Evolutionary conservation across 2,329 filamentous ascomycete genomes (phyloP), one percentile per base, ranked within the genome.

Genomic region (Chaetomiaceae sp.): DNA sequence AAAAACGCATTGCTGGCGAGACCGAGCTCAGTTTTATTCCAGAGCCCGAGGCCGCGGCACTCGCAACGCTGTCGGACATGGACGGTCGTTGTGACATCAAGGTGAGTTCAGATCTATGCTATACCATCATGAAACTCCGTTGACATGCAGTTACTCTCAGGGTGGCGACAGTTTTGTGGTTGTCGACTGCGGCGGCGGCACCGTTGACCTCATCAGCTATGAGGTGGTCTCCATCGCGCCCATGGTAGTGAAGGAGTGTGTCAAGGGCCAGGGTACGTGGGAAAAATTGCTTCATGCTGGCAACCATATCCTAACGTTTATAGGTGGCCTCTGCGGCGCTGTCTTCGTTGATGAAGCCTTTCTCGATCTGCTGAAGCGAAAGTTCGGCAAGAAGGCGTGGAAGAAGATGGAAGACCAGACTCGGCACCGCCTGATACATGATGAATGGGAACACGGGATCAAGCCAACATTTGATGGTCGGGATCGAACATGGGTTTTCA

Each of bases 11-110:
- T 0, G 62, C 61, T 1, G 69, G 67, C 0, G 30, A 62, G 0
- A 75, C 74, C 0, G 62, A 42, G 0, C 43, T 75, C 5, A 34
- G 53, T 0, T 71, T 76, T 34, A 56, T 76, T 0, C 67, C 69
- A 0, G 75, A 77, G 51, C 75, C 74, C 0, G 74, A 77, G 53
- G 75, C 74, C 0, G 74, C 74, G 0, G 73, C 73, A 0, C 33
- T 77, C 0, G 67, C 71, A 0, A 68, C 67, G 0, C 55, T 76
- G 0, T 55, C 62, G 0, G 66, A 69, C 2, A 48, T 70, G 0
- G 32, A 52, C 2, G 48, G 33, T 1, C 53, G 53, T 4, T 7
- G 25, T n/a, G 53, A 55, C n/a, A 45, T 55, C 38, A 41, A 44
- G 44, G 43, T 41, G 25, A 14, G 14, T 30, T n/a, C 29, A 23